A percentile compares a stretch with the other conserved stretches of the same genome.
Conservation (phyloP, 108 stramenopile species). For the Conticribra guillardii region DNA sequence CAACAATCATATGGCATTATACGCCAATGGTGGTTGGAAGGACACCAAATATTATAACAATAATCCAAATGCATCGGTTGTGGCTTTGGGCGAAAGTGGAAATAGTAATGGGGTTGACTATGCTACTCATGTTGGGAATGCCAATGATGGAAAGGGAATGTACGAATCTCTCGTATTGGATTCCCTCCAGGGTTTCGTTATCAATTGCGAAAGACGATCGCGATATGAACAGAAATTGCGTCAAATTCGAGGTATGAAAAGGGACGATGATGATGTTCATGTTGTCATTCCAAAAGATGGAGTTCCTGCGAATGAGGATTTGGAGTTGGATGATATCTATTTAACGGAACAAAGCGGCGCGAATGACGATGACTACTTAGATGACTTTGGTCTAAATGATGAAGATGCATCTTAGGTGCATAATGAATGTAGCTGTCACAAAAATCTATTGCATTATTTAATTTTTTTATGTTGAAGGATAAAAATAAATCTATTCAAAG, state of each 20-base stretch:
- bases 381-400: neutral
- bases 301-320: conserved; percentile 35
- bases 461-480: too few relatives aligned
- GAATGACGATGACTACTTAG: neutral
- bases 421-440: too few relatives aligned
- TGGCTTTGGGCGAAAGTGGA: conserved; percentile 25
- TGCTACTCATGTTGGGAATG: neutral
- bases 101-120: neutral
- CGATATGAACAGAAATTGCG: conserved; percentile 33
- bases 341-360: neutral
- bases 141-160: conserved; percentile 6
- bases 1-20: conserved; percentile 43
- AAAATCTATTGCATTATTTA: too few relatives aligned
- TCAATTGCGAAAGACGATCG: conserved; percentile 41
- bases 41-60: conserved; percentile 36
- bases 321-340: conserved; percentile 49
- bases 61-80: conserved; percentile 30
- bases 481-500: too few relatives aligned
- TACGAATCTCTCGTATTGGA: conserved; percentile 42
- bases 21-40: conserved; percentile 46
- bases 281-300: conserved; percentile 33
- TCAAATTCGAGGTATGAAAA: conserved; percentile 2
- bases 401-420: neutral
- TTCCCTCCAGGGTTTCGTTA: conserved; percentile 37
- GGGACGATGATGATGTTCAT: neutral